Percentiles rank a stretch among this genome's conserved stretches.
phyloP scores from a whole-genome alignment of 768 basidiomycete species.

The Lentinula sp. region DNA sequence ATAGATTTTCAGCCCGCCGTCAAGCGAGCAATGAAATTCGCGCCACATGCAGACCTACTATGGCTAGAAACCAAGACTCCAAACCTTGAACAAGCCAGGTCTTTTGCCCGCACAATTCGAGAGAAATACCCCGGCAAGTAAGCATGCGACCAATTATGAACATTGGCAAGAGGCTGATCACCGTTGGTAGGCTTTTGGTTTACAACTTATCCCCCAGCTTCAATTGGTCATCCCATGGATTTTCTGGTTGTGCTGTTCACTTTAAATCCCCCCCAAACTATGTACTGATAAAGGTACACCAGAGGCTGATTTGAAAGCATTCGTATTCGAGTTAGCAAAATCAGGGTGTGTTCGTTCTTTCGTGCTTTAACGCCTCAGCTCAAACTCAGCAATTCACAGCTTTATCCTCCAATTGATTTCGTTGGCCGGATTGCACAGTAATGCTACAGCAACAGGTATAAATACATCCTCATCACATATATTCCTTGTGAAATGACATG shows the following conservation, averaged over 20 bases:
- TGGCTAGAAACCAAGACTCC: conserved; percentile 95
- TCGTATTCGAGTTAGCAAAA: conserved; percentile 86
- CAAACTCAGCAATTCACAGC: conserved; percentile 27
- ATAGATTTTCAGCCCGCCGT: conserved; percentile 54
- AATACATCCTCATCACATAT: neutral
- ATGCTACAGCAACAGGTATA: conserved; percentile 71
- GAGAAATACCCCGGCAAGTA: conserved; percentile 70
- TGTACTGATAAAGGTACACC: conserved; percentile 6
- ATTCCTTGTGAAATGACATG: neutral
- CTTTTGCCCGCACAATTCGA: conserved; percentile 72
- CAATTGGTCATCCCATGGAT: conserved; percentile 86
- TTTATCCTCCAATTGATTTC: conserved; percentile 89
- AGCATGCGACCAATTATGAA: conserved; percentile 11
- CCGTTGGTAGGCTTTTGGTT: conserved; percentile 63
- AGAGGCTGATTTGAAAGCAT: conserved; percentile 76
- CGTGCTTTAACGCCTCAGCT: neutral
- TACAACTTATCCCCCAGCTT: conserved; percentile 94
- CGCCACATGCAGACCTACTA: conserved; percentile 82
- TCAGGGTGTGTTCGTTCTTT: conserved; percentile 56
- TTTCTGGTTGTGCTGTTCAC: conserved; percentile 40
- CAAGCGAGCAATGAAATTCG: conserved; percentile 72
- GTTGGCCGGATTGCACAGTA: conserved; percentile 84
- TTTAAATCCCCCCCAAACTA: neutral
- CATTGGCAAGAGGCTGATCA: neutral
- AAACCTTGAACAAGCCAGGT: conserved; percentile 70